Conservation (phyloP, 2,329 filamentous ascomycete genomes). For the Mariannaea sp. region DNA sequence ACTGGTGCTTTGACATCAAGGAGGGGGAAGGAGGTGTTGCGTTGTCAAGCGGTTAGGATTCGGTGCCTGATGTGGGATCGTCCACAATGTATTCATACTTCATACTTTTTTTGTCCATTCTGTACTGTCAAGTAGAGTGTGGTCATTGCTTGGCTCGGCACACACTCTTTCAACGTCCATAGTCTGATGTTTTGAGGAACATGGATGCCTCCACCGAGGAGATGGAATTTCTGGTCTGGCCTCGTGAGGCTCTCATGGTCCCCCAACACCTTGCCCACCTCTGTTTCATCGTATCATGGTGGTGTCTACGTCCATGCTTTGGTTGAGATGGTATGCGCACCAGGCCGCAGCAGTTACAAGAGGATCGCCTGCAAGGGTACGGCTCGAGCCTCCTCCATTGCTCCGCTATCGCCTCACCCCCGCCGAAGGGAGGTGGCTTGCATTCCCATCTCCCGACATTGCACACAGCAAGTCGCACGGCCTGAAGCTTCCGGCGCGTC, state of each 20-base stretch:
- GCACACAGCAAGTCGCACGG: slow-evolving; percentile 2
- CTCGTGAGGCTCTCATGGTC: slow-evolving; percentile 10
- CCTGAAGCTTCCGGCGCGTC: slow-evolving; percentile 30
- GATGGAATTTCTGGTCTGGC: slow-evolving; percentile 1
- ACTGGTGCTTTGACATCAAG: slow-evolving; percentile 28
- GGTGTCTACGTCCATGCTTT: not conserved
- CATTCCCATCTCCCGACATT: slow-evolving; percentile 27
- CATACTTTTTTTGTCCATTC: not conserved
- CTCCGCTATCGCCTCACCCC: slow-evolving; percentile 31
- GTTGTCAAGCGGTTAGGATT: slow-evolving; percentile 9
- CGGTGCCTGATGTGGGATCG: slow-evolving; percentile 8
- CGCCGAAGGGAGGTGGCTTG: slow-evolving; percentile 26
- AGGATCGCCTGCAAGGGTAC: slow-evolving; percentile 9
- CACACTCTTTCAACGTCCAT: slow-evolving; percentile 1
- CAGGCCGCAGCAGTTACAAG: slow-evolving; percentile 8
- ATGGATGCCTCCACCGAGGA: not conserved
- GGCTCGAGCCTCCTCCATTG: slow-evolving; percentile 29
- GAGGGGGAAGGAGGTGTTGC: slow-evolving; percentile 8
- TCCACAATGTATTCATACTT: not conserved
- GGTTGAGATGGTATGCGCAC: slow-evolving; percentile 2
- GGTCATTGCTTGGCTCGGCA: slow-evolving; percentile 5
- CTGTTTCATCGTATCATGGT: slow-evolving; percentile 2
- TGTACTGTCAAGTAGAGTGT: slow-evolving; percentile 8
- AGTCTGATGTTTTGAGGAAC: not conserved
- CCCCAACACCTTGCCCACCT: not conserved